Conservation (phyloP, 2,329 filamentous ascomycete genomes). For the Volutella citrinella region DNA sequence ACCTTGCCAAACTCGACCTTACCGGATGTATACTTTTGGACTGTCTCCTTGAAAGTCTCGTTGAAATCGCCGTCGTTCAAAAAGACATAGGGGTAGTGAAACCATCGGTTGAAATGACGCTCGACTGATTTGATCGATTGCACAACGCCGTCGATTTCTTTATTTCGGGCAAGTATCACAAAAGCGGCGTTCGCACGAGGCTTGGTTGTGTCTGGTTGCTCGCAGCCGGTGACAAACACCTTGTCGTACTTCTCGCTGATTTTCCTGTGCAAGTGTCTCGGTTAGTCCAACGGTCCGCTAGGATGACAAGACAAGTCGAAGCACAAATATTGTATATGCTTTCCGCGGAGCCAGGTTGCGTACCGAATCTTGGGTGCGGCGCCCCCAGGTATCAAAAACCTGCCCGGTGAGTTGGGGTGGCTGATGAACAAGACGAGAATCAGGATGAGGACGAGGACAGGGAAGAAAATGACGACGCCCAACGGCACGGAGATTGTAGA, state of each 20-base stretch:
- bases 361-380: slow-evolving; percentile 88
- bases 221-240: slow-evolving; percentile 88
- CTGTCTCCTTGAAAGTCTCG: slow-evolving; percentile 82
- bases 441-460: slow-evolving; percentile 83
- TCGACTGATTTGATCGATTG: slow-evolving; percentile 98
- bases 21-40: slow-evolving; percentile 86
- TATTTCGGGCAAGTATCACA: slow-evolving; percentile 91
- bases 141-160: slow-evolving; percentile 92
- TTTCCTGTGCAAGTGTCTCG: slow-evolving; percentile 56
- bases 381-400: slow-evolving; percentile 83
- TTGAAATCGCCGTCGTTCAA: slow-evolving; percentile 98
- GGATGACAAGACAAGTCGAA: too few species aligned
- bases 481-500: slow-evolving; percentile 90
- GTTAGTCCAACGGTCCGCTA: slow-evolving; percentile 16
- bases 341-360: too few species aligned
- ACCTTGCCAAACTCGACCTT: slow-evolving; percentile 93
- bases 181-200: slow-evolving; percentile 92
- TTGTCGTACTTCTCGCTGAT: slow-evolving; percentile 98
- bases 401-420: slow-evolving; percentile 78
- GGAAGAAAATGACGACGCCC: slow-evolving; percentile 89
- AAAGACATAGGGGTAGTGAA: slow-evolving; percentile 97
- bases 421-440: slow-evolving; percentile 87
- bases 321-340: too few species aligned
- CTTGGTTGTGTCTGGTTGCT: slow-evolving; percentile 72
- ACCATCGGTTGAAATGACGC: slow-evolving; percentile 98